Evolutionary conservation across 768 basidiomycete species (phyloP), one percentile per base, ranked within the genome.

Genomic region (Strobilomyces confusus): DNA sequence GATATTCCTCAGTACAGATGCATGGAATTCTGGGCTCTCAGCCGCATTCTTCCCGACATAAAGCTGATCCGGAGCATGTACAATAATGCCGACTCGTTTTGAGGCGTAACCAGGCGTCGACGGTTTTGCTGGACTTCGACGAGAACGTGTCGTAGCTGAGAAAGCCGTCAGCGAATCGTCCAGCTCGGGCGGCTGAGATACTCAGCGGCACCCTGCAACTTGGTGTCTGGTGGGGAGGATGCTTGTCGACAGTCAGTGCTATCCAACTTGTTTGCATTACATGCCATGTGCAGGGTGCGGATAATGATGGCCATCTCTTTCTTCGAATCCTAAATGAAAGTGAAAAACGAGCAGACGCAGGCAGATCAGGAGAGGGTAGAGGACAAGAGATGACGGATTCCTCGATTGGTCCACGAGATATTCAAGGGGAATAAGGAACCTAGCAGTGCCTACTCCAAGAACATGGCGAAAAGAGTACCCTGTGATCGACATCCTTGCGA

Each of bases 101-200:
- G n/a, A n/a, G n/a, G n/a, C n/a, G n/a, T n/a, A n/a, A n/a, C n/a
- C n/a, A n/a, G n/a, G n/a, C n/a, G n/a, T n/a, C n/a, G n/a, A n/a
- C n/a, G n/a, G n/a, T n/a, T n/a, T 81, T 1, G 72, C n/a, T n/a
- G 67, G 17, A 76, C 68, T 34, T 86, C 83, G n/a, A 85, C 69
- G 15, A 84, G 58, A 6, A 72, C 63, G 19, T 37, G 63, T 87
- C 78, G 64, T 80, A 82, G 4, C 79, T 14, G 36, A 34, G 11
- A 52, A 32, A 19, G 6, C 3, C 1, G 26, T 66, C 45, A 57
- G 48, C 17, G 25, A 1, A 26, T 29, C 17, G 15, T 22, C 1
- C 25, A 3, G 2, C 19, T 1, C 30, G 17, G 4, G 23, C 0
- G 20, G 36, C 2, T 17, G 4, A 23, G 44, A 46, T 29, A 71